A percentile compares a stretch with the other conserved stretches of the same genome.
Conservation (phyloP, 2,329 filamentous ascomycete species). For the Diaporthe vexans region DNA sequence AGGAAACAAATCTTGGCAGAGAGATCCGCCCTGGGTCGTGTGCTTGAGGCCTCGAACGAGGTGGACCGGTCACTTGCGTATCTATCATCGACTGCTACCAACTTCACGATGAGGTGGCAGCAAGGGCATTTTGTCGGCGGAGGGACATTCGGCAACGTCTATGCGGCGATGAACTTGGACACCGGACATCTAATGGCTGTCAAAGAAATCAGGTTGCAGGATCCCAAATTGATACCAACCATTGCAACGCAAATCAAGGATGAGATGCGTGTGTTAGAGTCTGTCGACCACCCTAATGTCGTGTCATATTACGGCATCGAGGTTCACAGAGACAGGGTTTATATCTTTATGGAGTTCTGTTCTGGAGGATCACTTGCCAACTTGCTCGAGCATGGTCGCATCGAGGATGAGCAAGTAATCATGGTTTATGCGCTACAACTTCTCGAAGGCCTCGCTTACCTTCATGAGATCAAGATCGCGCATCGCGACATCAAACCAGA, state of each 20-base stretch:
- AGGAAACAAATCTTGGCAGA: slow-evolving; percentile 86
- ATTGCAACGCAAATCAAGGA: slow-evolving; percentile 95
- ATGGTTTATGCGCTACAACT: slow-evolving; percentile 97
- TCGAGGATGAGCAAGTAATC: slow-evolving; percentile 97
- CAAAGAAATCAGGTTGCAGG: slow-evolving; percentile 97
- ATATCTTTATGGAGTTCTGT: slow-evolving; percentile 99
- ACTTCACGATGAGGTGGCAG: slow-evolving; percentile 96
- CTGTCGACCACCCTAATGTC: slow-evolving; percentile 96
- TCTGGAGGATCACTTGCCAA: slow-evolving; percentile 92
- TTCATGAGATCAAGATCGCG: slow-evolving; percentile 92
- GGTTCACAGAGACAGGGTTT: slow-evolving; percentile 98
- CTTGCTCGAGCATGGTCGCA: slow-evolving; percentile 92
- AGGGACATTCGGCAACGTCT: slow-evolving; percentile 97
- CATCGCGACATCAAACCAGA: slow-evolving; percentile 99
- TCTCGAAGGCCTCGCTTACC: slow-evolving; percentile 91
- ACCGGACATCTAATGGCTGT: slow-evolving; percentile 97
- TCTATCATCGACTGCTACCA: slow-evolving; percentile 92
- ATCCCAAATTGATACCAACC: slow-evolving; percentile 94
- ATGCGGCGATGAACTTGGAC: slow-evolving; percentile 96
- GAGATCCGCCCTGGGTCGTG: slow-evolving; percentile 87
- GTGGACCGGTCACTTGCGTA: slow-evolving; percentile 95
- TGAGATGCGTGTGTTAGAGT: slow-evolving; percentile 96
- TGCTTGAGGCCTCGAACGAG: slow-evolving; percentile 94
- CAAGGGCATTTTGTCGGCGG: slow-evolving; percentile 98
- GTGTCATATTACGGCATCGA: slow-evolving; percentile 99